Evolutionary conservation across 78 protist species (phyloP), one percentile per base, ranked within the genome.

Genomic region (Trichosphaerium sp.): DNA sequence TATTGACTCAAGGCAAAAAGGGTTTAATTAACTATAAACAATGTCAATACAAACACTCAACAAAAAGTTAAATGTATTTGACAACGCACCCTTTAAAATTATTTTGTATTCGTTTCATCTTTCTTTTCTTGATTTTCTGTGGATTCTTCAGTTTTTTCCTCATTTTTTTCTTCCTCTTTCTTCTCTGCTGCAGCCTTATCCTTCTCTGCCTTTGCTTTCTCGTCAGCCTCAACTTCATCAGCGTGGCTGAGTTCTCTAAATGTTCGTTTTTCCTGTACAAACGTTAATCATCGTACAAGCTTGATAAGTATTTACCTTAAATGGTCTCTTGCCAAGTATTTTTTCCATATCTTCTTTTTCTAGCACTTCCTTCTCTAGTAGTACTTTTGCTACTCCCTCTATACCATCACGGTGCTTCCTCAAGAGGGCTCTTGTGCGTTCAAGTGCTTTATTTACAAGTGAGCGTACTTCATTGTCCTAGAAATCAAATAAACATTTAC

Each of bases 351-450:
- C 92, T 14, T 88, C 87, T 8, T 87, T 68, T 6, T 25, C 38
- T n/a, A 91, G 32, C 1, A 76, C 90, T 64, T 92, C 97, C 44
- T 82, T 68, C 69, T 92, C 91, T 14, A 92, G 39, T 21, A 92
- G 72, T 12, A 54, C 35, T 32, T 69, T 37, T 1, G 97, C 94
- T 8, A 92, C 68, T 47, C 51, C 52, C 29, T 72, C 31, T 8
- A 84, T 23, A 26, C 55, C 64, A 0, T 71, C 83, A 51, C 80
- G 74, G 59, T 84, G 69, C 29, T 71, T 74, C 4, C 21, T 43
- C 37, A 91, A 68, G 28, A 91, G 28, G 32, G 25, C 38, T 34
- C 3, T n/a, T 0, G 92, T 76, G 35, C 75, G 49, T 10, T 68
- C 75, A 39, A 69, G 66, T 10, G 89, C 80, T 0, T 60, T 23